Evolutionary conservation across 371 early-diverging fungal genomes (phyloP).

Genomic region (Syncephalastrum monosporum): DNA sequence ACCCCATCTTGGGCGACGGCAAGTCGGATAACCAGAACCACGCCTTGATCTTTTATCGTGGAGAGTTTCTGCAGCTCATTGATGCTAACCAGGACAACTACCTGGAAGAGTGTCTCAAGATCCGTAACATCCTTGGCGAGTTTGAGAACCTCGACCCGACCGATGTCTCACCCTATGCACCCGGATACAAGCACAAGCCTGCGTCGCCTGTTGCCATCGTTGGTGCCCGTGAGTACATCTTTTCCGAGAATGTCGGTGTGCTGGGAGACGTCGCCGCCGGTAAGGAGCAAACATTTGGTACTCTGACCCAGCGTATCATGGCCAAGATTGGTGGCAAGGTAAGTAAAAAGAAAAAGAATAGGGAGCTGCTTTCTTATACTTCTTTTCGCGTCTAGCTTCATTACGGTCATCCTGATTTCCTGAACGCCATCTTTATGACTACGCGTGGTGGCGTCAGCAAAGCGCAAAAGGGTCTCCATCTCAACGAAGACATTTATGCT

Average conservation of each 20-base stretch:
- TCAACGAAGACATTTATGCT: constrained; percentile 93
- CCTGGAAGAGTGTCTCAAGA: constrained; percentile 86
- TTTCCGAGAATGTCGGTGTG: constrained; percentile 86
- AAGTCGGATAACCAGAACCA: constrained; percentile 92
- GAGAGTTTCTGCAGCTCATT: constrained; percentile 81
- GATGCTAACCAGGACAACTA: constrained; percentile 95
- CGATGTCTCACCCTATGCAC: constrained; percentile 69
- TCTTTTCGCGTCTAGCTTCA: constrained; percentile 40
- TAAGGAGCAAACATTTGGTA: constrained; percentile 90
- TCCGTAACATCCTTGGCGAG: constrained; percentile 83
- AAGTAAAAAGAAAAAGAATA: too few species aligned
- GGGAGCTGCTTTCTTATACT: too few species aligned
- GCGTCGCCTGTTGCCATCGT: constrained; percentile 86
- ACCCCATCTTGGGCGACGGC: constrained; percentile 89
- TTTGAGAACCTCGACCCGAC: constrained; percentile 76
- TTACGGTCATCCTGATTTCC: constrained; percentile 93
- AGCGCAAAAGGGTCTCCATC: constrained; percentile 88
- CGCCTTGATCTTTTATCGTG: constrained; percentile 82
- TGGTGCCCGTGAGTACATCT: constrained; percentile 89
- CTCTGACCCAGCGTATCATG: constrained; percentile 85
- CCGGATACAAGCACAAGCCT: constrained; percentile 42
- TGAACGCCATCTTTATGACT: constrained; percentile 87
- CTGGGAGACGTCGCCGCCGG: constrained; percentile 91
- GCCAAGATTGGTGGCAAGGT: constrained; percentile 78
- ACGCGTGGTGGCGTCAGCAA: constrained; percentile 89